Evolutionary conservation across 441 rosid species (phyloP), one percentile per base, ranked within the genome.

Genomic region (Lepidium campestre): DNA sequence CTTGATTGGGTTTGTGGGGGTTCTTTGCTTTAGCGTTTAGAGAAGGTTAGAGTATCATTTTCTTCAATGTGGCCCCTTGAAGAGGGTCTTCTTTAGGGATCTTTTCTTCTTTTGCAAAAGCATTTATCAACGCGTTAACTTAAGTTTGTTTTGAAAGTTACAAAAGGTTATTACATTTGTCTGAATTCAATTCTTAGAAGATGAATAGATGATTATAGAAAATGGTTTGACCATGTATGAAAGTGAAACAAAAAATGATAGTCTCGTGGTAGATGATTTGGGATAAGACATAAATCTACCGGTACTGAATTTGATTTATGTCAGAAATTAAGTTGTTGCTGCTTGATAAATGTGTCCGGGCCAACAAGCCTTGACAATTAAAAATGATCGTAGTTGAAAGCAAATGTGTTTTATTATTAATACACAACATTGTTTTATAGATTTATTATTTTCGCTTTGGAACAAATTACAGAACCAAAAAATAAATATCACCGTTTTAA

Each of bases 21-120:
- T 73, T 57, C 77, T 46, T 66, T 73, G 68, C 77, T 73, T 73
- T 52, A 44, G 77, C 77, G 77, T 73, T 58, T 41, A 35, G 63
- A 25, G 37, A 53, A 66, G 62, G 77, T 59, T 72, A 35, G 63
- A 65, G 75, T 64, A 72, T 65, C 71, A 14, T 23, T 71, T 25
- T 3, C 10, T 13, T 34, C 55, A 32, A 8, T 34, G 61, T 62
- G 40, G 58, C 35, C 57, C 75, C 48, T 45, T 54, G 29, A 36
- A 29, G 52, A 20, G 57, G 64, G 58, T 62, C 42, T 55, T 55
- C 50, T 37, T 0, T n/a, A 70, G 63, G 63, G 61, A 54, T 70
- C 68, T 45, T 47, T 36, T 48, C 25, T 36, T 59, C 34, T 40
- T 44, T 44, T 35, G 17, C 14, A 3, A 52, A 4, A 12, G 10